These are phyloP conservation scores for Aspergillus bertholletiae DNA, from an alignment of 495 filamentous ascomycete species.

Conservation along the genomic window DNA sequence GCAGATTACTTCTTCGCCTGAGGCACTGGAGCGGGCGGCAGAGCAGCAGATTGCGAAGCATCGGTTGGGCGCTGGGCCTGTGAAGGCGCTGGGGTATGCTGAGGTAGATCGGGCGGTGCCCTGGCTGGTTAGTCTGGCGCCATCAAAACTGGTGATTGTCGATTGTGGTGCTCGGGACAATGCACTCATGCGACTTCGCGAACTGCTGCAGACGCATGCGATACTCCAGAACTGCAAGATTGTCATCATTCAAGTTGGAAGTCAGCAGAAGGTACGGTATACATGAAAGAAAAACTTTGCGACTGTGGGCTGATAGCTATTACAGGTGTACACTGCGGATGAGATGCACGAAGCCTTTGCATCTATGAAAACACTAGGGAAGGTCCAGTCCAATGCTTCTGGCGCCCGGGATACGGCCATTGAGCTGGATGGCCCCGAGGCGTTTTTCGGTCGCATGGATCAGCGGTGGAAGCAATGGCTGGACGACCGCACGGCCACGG, in stretches of 20 bases:
- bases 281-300: not conserved
- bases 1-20: slow-evolving; percentile 24
- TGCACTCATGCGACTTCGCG: slow-evolving; percentile 31
- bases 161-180: slow-evolving; percentile 50
- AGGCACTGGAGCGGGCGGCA: slow-evolving; percentile 25
- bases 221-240: slow-evolving; percentile 13
- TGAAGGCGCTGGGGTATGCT: slow-evolving; percentile 21
- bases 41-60: too few species aligned
- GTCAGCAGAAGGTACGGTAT: slow-evolving; percentile 29
- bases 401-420: slow-evolving; percentile 35
- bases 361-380: slow-evolving; percentile 14
- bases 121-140: slow-evolving; percentile 16
- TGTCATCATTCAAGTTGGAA: slow-evolving; percentile 38
- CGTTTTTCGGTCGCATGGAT: slow-evolving; percentile 25
- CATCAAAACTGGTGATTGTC: slow-evolving; percentile 42
- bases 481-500: slow-evolving; percentile 22
- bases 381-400: slow-evolving; percentile 42
- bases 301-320: slow-evolving; percentile 3
- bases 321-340: slow-evolving; percentile 17
- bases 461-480: slow-evolving; percentile 34
- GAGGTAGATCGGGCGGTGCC: slow-evolving; percentile 11
- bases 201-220: slow-evolving; percentile 16
- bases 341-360: slow-evolving; percentile 13
- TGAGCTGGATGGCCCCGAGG: slow-evolving; percentile 19
- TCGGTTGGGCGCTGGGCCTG: not conserved